Percentiles rank a stretch among this genome's conserved stretches.
These are phyloP conservation scores for Diutina sp. DNA, from an alignment of 1,139 yeast species.

Conservation along the genomic window DNA sequence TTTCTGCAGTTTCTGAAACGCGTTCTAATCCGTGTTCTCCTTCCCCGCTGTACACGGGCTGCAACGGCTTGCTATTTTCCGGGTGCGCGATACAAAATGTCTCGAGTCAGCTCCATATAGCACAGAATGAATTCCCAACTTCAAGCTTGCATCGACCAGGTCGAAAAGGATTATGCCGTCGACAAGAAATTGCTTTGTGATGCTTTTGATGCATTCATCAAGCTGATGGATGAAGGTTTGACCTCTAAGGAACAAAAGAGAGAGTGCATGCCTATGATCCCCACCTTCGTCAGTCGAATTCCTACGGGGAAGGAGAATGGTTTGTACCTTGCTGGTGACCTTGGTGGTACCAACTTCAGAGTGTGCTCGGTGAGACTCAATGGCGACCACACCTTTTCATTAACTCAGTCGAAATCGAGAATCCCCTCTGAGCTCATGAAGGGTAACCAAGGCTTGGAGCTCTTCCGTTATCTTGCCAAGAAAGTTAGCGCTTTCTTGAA, in stretches of 20 bases:
- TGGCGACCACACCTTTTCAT: constrained; percentile 68
- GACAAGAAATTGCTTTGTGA: constrained; percentile 36
- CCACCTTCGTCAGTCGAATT: constrained; percentile 65
- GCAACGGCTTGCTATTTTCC: background rate
- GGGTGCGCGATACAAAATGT: background rate
- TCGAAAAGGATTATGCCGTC: constrained; percentile 44
- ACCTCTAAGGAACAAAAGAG: constrained; percentile 20
- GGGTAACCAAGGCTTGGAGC: constrained; percentile 37
- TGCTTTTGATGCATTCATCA: constrained; percentile 53
- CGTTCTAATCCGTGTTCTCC: too few relatives aligned
- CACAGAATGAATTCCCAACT: constrained; percentile 16
- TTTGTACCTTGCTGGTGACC: constrained; percentile 64
- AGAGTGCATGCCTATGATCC: constrained; percentile 73
- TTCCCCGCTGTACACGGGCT: background rate
- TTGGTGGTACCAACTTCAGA: constrained; percentile 84
- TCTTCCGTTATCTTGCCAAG: constrained; percentile 64
- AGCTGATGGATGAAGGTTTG: constrained; percentile 53
- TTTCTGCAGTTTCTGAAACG: background rate
- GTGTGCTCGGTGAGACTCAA: constrained; percentile 72
- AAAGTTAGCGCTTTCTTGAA: constrained; percentile 50
- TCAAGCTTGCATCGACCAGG: constrained; percentile 26
- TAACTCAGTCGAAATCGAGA: constrained; percentile 60
- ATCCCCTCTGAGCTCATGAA: constrained; percentile 64
- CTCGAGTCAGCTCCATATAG: background rate
- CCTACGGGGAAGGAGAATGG: constrained; percentile 82